Conservation (phyloP, 768 basidiomycete genomes). For the Lanmaoa rubissima region DNA sequence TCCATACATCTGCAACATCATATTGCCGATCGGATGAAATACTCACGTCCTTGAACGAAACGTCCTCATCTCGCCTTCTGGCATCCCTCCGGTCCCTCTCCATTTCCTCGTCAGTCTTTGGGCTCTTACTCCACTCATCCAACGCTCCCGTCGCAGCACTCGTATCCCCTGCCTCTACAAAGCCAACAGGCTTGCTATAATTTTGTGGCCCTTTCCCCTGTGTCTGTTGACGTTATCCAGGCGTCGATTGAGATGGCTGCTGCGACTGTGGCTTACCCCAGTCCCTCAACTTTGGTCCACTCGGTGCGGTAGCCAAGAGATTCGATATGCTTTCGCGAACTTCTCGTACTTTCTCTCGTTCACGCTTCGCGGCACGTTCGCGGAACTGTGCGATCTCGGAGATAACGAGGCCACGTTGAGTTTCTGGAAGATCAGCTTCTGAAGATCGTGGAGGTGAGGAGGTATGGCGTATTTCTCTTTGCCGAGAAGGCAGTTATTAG, state of each 20-base stretch:
- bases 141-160: slow-evolving; percentile 36
- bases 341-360: slow-evolving; percentile 85
- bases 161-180: slow-evolving; percentile 68
- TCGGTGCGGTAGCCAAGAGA: slow-evolving; percentile 45
- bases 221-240: slow-evolving; percentile 44
- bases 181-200: slow-evolving; percentile 77
- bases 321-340: slow-evolving; percentile 57
- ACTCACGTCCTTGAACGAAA: slow-evolving; percentile 84
- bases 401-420: slow-evolving; percentile 86
- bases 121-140: slow-evolving; percentile 37
- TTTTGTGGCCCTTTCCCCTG: slow-evolving; percentile 70
- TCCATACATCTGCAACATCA: neutral
- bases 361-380: slow-evolving; percentile 88
- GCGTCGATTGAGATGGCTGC: slow-evolving; percentile 34
- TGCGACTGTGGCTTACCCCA: slow-evolving; percentile 62
- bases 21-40: neutral
- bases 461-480: slow-evolving; percentile 90
- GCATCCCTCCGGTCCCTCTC: slow-evolving; percentile 80
- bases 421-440: slow-evolving; percentile 96
- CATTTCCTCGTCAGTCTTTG: slow-evolving; percentile 84
- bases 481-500: slow-evolving; percentile 70
- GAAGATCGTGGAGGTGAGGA: slow-evolving; percentile 94
- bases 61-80: slow-evolving; percentile 74
- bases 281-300: slow-evolving; percentile 74
- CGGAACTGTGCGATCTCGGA: slow-evolving; percentile 96